phyloP scores from a whole-genome alignment of 116 monocot genomes.

The Iris pallida region DNA sequence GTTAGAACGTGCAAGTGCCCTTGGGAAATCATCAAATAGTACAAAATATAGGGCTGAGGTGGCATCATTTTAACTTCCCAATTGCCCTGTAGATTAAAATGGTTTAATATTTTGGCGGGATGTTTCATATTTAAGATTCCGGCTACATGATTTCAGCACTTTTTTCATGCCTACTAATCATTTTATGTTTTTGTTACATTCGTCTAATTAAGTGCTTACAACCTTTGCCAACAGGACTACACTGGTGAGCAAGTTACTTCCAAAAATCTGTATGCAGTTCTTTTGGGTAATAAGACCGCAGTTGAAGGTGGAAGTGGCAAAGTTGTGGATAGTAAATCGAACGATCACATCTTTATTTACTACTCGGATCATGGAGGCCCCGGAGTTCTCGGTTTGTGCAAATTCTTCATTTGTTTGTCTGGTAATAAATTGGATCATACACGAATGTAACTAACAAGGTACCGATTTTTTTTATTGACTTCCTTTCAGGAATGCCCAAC shows the following conservation, averaged over 20 bases:
- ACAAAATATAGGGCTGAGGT: too few species aligned
- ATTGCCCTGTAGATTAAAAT: too few species aligned
- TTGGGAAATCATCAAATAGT: too few species aligned
- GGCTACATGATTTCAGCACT: too few species aligned
- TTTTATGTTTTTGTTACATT: too few species aligned
- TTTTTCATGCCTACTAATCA: background rate
- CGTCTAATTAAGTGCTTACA: background rate
- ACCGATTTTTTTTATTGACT: background rate
- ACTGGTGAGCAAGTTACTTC: conserved; percentile 52
- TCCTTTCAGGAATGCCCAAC: conserved; percentile 70
- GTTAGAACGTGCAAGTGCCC: too few species aligned
- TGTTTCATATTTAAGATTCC: too few species aligned
- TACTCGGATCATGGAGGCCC: conserved; percentile 95
- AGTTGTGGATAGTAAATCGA: conserved; percentile 71
- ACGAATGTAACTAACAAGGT: background rate
- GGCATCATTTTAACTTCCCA: too few species aligned
- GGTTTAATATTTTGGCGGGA: too few species aligned
- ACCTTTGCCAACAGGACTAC: conserved; percentile 53
- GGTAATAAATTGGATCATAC: background rate
- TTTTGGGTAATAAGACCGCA: conserved; percentile 63
- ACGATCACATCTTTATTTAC: conserved; percentile 78
- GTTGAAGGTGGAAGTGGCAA: conserved; percentile 80
- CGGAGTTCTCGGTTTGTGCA: conserved; percentile 66
- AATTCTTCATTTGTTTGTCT: background rate
- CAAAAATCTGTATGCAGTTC: conserved; percentile 61